Evolutionary conservation across 805 yeast genomes (phyloP), one percentile per base, ranked within the genome.

Genomic region (Yarrowia bubula): DNA sequence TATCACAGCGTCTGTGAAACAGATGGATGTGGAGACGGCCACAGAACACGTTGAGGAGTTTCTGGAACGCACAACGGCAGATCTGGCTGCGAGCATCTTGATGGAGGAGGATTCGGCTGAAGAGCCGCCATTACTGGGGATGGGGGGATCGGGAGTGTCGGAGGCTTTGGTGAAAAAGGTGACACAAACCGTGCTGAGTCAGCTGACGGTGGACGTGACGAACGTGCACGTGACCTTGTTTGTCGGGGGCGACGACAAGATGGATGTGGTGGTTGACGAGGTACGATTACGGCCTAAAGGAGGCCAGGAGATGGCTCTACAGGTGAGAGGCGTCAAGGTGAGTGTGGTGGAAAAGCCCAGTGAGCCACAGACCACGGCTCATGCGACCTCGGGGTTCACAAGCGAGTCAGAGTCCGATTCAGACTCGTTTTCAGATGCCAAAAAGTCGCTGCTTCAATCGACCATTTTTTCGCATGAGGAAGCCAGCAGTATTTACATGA

Each of bases 401-500:
- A 39, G 47, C 6, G 61, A 55, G 8, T 31, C 61, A 2, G 61
- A 55, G 15, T 55, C 61, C 17, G 71, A 67, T 7, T 64, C 64
- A 5, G 72, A 68, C 1, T 57, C 50, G 28, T 47, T 57, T 17
- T 66, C 67, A 22, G 69, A 71, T 53, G 70, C 68, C 44, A 64
- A 66, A 17, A 33, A 62, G 8, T 50, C 67, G 33, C 62, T 71
- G 64, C 28, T 74, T 57, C 71, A 75, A 63, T 86, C 91, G 70
- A 81, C 84, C 76, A 77, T 86, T 41, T 87, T 86, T 71, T 85
- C 93, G 1, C 87, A 84, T 64, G 85, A 83, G 60, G 88, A 87
- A 65, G 88, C 90, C 0, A 81, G 85, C 53, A 86, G 92, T 2
- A 81, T 90, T 17, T 90, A 89, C 72, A 85, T 89, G 92, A 89